Evolutionary conservation across 2,329 filamentous ascomycete genomes (phyloP).

Genomic region (Tolypocladium album): DNA sequence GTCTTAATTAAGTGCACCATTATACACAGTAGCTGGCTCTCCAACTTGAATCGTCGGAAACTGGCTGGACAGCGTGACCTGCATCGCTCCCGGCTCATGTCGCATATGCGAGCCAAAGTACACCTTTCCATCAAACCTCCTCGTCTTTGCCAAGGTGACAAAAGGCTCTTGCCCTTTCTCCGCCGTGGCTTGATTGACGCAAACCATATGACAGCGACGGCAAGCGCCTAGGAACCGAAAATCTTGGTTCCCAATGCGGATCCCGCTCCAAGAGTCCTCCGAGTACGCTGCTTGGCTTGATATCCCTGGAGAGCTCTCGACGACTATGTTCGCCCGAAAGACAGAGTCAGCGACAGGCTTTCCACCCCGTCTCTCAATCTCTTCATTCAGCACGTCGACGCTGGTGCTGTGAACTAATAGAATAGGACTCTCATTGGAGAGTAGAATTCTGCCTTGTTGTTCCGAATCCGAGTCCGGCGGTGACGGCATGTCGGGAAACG

Average conservation of each 20-base stretch:
- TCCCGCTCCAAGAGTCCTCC: conserved; percentile 66
- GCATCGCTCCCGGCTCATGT: conserved; percentile 20
- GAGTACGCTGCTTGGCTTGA: conserved; percentile 50
- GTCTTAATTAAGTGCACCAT: neutral
- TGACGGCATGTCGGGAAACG: conserved; percentile 42
- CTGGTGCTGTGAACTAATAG: conserved; percentile 74
- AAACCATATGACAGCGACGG: conserved; percentile 91
- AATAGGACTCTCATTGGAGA: conserved; percentile 93
- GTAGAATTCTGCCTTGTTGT: conserved; percentile 47
- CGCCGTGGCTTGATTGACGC: conserved; percentile 76
- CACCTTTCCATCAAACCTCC: conserved; percentile 73
- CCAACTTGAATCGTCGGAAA: conserved; percentile 37
- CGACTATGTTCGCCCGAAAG: conserved; percentile 82
- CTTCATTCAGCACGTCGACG: conserved; percentile 64
- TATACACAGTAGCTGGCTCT: conserved; percentile 25
- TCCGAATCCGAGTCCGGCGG: conserved; percentile 49
- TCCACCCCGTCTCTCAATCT: conserved; percentile 54
- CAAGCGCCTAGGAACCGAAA: conserved; percentile 75
- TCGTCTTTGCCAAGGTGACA: conserved; percentile 75
- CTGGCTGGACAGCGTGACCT: conserved; percentile 8
- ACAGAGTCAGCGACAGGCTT: conserved; percentile 58
- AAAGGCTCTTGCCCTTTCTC: conserved; percentile 76
- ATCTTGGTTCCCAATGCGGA: conserved; percentile 53
- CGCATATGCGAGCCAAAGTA: conserved; percentile 80
- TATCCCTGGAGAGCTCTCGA: conserved; percentile 32